Conservation (phyloP, 805 yeast species). For the Candida palmyrensis region DNA sequence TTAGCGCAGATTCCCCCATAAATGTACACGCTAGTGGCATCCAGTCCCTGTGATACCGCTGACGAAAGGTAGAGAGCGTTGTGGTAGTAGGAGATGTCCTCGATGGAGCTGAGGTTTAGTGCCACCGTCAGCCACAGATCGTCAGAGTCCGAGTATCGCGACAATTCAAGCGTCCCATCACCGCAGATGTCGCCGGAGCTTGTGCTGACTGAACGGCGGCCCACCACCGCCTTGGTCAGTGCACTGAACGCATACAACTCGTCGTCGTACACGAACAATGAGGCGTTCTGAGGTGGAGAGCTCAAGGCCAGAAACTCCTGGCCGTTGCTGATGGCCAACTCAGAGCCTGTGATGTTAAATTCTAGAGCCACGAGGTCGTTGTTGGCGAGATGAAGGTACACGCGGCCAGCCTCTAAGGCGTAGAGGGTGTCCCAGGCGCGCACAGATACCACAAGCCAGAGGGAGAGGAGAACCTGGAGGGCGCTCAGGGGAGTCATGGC, state of each 20-base stretch:
- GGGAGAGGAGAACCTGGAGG: no score
- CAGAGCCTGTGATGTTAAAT: slow-evolving; percentile 29
- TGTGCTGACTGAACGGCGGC: no score
- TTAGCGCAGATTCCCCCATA: slow-evolving; percentile 46
- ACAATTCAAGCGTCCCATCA: slow-evolving; percentile 17
- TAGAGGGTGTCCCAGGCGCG: slow-evolving; percentile 30
- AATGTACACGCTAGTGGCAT: slow-evolving; percentile 32
- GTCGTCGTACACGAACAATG: slow-evolving; percentile 23
- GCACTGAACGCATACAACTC: slow-evolving; percentile 24
- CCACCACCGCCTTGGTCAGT: background rate
- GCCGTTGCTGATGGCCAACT: slow-evolving; percentile 14
- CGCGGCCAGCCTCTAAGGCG: slow-evolving; percentile 25
- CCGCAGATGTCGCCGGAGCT: slow-evolving; percentile 28
- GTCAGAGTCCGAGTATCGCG: slow-evolving; percentile 12
- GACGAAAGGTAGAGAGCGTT: slow-evolving; percentile 39
- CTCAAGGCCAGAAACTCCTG: slow-evolving; percentile 17
- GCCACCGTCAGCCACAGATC: slow-evolving; percentile 17
- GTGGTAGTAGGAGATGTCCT: slow-evolving; percentile 26
- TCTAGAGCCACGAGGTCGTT: slow-evolving; percentile 32
- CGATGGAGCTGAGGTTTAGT: slow-evolving; percentile 16
- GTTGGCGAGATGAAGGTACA: slow-evolving; percentile 30
- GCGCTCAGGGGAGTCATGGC: no score
- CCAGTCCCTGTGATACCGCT: no score
- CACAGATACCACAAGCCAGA: no score
- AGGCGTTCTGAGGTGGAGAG: slow-evolving; percentile 28